Percentiles rank a stretch among this genome's conserved stretches.
These are phyloP conservation scores for Diaporthe sp. DNA, from an alignment of 2,329 filamentous ascomycete genomes.

Conservation along the genomic window DNA sequence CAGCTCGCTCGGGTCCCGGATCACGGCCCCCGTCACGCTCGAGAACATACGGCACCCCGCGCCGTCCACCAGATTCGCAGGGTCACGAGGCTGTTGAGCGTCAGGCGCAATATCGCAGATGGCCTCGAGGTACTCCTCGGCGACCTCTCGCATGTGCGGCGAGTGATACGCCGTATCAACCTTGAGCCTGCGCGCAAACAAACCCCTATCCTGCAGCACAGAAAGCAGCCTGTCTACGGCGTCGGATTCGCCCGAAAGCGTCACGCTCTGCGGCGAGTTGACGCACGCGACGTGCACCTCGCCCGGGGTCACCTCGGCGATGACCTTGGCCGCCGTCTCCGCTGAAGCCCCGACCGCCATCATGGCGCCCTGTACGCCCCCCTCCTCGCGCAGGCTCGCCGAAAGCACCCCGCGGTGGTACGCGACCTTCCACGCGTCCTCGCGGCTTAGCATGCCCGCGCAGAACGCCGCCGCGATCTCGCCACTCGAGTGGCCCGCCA, in stretches of 20 bases:
- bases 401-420: constrained; percentile 43
- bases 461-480: constrained; percentile 28
- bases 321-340: constrained; percentile 17
- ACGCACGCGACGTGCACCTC: constrained; percentile 37
- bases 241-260: constrained; percentile 44
- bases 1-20: neutral
- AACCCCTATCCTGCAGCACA: constrained; percentile 29
- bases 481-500: constrained; percentile 43
- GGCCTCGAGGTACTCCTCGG: constrained; percentile 37
- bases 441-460: neutral
- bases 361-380: constrained; percentile 33
- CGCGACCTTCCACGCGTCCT: constrained; percentile 43
- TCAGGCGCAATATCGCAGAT: neutral
- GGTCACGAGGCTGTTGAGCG: neutral
- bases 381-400: neutral
- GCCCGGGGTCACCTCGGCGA: constrained; percentile 33
- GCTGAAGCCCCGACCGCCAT: constrained; percentile 34
- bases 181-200: constrained; percentile 45
- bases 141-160: constrained; percentile 45
- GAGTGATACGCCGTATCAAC: constrained; percentile 48
- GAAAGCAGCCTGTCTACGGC: constrained; percentile 39
- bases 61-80: neutral
- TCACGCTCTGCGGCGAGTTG: constrained; percentile 42
- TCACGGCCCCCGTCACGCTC: neutral
- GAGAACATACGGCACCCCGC: constrained; percentile 17